Evolutionary conservation across 2,329 filamentous ascomycete species (phyloP), one percentile per base, ranked within the genome.

Genomic region (Acrodontium crateriforme): DNA sequence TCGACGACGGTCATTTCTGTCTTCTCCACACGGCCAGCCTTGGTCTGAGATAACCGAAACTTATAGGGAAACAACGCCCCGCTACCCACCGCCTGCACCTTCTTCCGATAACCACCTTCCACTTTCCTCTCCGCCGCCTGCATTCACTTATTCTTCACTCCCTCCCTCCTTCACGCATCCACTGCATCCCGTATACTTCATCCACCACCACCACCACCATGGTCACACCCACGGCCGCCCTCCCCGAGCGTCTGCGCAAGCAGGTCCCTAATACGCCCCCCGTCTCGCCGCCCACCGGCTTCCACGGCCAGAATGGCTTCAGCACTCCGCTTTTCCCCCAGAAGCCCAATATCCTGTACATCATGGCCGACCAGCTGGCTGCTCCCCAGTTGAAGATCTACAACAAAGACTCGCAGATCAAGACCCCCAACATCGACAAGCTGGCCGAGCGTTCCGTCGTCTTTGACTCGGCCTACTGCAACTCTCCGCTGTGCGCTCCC

Each of bases 281-380:
- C 18, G 44, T 45, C 23, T 53, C 51, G 15, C 51, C 51, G n/a
- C 51, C 51, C n/a, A 39, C 40, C 9, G 51, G 51, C 27, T 51
- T 52, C 28, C 38, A 40, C n/a, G 51, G 50, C 28, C 50, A 53
- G 35, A 49, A 51, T 48, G 50, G 51, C 39, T 51, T 52, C 42
- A 53, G 50, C 40, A 54, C 50, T 13, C 51, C 51, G 15, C 43
- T 52, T 17, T 52, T 55, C 34, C 46, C 47, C 2, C 40, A 45
- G 27, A 67, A 67, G 51, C 78, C 78, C 36, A 85, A 85, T 56
- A 80, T 87, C 42, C 65, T 85, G 25, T 93, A 89, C 64, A 91
- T 94, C 60, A 93, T 94, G 84, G 85, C 85, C 30, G 85, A 94
- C 58, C 85, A 94, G 62, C 73, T 94, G 54, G 80, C 85, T 11